These are phyloP conservation scores for Lyophyllum semitale DNA, from an alignment of 768 basidiomycete genomes.

Conservation along the genomic window DNA sequence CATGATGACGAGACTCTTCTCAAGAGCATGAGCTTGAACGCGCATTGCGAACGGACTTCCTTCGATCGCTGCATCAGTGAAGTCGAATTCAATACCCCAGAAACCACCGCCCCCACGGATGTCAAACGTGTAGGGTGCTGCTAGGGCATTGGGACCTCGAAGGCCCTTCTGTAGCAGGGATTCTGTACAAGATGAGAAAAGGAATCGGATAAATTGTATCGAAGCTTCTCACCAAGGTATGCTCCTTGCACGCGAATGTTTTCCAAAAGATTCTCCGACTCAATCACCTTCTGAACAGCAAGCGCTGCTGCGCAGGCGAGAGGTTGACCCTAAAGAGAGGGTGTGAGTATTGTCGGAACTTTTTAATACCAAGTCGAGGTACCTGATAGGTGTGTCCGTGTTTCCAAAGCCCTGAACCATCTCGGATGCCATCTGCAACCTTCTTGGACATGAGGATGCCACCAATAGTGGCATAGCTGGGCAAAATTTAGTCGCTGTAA, in stretches of 20 bases:
- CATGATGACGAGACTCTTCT: slow-evolving; percentile 71
- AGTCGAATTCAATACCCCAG: slow-evolving; percentile 85
- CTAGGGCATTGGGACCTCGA: slow-evolving; percentile 51
- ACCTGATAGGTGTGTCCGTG: slow-evolving; percentile 89
- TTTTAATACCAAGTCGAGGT: not conserved
- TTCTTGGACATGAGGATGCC: slow-evolving; percentile 76
- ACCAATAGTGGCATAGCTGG: slow-evolving; percentile 79
- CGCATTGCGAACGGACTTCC: slow-evolving; percentile 62
- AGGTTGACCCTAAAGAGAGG: slow-evolving; percentile 60
- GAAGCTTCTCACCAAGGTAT: slow-evolving; percentile 45
- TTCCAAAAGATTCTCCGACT: slow-evolving; percentile 67
- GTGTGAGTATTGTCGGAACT: not conserved
- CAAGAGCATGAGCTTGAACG: slow-evolving; percentile 68
- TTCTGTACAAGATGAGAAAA: slow-evolving; percentile 24
- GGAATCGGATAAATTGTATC: not conserved
- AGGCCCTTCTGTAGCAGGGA: slow-evolving; percentile 57
- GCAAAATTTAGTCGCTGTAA: not conserved
- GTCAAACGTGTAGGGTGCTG: slow-evolving; percentile 72
- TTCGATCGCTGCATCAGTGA: slow-evolving; percentile 49
- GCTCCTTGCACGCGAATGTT: slow-evolving; percentile 62
- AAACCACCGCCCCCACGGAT: slow-evolving; percentile 84
- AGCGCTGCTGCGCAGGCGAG: slow-evolving; percentile 77
- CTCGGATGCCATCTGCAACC: slow-evolving; percentile 69
- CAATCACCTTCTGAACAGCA: slow-evolving; percentile 77
- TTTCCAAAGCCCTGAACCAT: slow-evolving; percentile 72